Conservation (phyloP, 2,329 filamentous ascomycete genomes). For the Diaporthe nobilis region DNA sequence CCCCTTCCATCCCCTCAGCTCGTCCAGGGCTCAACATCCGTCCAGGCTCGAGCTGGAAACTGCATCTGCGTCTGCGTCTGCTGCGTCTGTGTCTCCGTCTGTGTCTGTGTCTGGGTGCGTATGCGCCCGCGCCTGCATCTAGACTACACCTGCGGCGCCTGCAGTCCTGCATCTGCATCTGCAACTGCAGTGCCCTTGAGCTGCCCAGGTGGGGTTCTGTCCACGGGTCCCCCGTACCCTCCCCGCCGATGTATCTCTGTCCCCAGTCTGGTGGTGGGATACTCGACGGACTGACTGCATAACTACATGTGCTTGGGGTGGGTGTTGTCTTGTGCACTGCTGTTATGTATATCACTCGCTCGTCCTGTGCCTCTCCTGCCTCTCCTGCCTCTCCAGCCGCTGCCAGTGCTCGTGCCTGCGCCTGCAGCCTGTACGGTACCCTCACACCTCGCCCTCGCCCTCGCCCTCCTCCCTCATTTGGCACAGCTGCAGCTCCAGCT, state of each 20-base stretch:
- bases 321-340: not conserved
- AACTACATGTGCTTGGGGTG: not conserved
- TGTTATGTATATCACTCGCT: slow-evolving; percentile 15
- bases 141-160: slow-evolving; percentile 15
- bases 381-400: slow-evolving; percentile 4
- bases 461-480: slow-evolving; percentile 32
- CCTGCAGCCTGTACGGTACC: not conserved
- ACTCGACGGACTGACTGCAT: slow-evolving; percentile 18
- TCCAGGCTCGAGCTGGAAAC: slow-evolving; percentile 10
- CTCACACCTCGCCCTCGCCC: not conserved
- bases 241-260: slow-evolving; percentile 22
- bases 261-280: slow-evolving; percentile 19
- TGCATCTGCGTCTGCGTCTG: not conserved
- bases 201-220: slow-evolving; percentile 28
- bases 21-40: slow-evolving; percentile 7
- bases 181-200: slow-evolving; percentile 3
- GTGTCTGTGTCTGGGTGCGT: slow-evolving; percentile 4
- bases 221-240: slow-evolving; percentile 21
- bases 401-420: not conserved
- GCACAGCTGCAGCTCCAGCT: slow-evolving; percentile 33
- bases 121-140: slow-evolving; percentile 9
- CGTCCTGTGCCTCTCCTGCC: not conserved
- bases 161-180: slow-evolving; percentile 27
- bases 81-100: not conserved
- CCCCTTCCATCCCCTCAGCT: slow-evolving; percentile 1